Base-by-base conservation (phyloP, 2,329 filamentous ascomycete species). In the Penicillium thymicola region DNA sequence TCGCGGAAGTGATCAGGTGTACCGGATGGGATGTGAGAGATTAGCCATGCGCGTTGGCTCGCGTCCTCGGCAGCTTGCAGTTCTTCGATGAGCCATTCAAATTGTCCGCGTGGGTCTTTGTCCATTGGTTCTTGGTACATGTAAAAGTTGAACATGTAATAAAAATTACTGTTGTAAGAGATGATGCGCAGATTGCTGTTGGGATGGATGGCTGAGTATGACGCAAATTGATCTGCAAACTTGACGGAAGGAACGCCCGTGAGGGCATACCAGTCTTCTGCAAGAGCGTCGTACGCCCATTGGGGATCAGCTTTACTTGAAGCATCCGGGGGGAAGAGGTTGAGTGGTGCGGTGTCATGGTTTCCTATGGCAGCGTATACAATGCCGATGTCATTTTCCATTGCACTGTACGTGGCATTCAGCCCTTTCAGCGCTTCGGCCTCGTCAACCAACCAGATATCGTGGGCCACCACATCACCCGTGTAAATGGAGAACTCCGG, bases 111-210 rank as follows among this genome's bases (percentile, higher is more conserved):
- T 2, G 82, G 82, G 63, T 85, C 82, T 13, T 67, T 68, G 44
- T 79, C 70, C 73, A 82, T 79, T 1, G 76, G 72, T 44, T 79
- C 74, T 59, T 79, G 74, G 62, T 83, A 85, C 36, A 82, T 67
- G 72, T 79, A 82, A 66, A 81, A 83, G 72, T 86, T 85, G 58
- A 78, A 71, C n/a, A 76, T 78, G 67, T 86, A 85, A 70, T 81
- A 85, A 58, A 85, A 69, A 66, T 85, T 83, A 18, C 81, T 85
- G 73, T 83, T 85, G 62, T 85, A 73, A 4, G 82, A 84, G 64
- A 86, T 84, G 63, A 86, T 71, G 25, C 81, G 78, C 27, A 86
- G 71, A 58, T 82, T 81, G 18, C 74, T 76, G 28, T 68, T 64
- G 5, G 77, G 72, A 44, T 79, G 73, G 47, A 74, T 71, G 9